A percentile compares a stretch with the other conserved stretches of the same genome.
Evolutionary conservation across 1,284 basidiomycete species (phyloP).

Genomic region (Ceratobasidium sp.): DNA sequence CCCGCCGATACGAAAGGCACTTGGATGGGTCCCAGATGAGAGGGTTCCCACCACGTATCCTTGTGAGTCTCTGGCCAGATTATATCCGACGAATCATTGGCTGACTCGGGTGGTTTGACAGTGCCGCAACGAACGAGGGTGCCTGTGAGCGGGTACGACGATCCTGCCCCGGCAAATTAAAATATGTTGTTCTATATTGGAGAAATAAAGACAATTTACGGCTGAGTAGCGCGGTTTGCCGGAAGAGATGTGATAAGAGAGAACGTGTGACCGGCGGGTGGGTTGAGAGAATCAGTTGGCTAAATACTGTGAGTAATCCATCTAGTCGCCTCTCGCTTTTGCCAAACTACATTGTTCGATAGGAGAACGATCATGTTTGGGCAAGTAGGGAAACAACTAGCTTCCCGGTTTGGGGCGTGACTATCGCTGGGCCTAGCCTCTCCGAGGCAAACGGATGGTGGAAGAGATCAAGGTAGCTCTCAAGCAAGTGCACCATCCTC

Average conservation of each 20-base stretch:
- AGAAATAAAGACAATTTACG: neutral
- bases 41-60: slow-evolving; percentile 87
- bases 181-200: neutral
- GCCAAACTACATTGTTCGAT: neutral
- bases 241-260: neutral
- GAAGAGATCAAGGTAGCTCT: no score
- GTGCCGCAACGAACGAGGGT: slow-evolving; percentile 47
- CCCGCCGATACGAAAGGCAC: slow-evolving; percentile 76
- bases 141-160: slow-evolving; percentile 47
- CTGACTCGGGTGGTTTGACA: slow-evolving; percentile 11
- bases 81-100: neutral
- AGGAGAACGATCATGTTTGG: neutral
- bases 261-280: neutral
- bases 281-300: neutral
- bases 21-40: slow-evolving; percentile 80
- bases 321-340: neutral
- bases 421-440: no score
- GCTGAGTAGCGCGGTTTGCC: neutral
- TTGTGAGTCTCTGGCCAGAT: slow-evolving; percentile 64
- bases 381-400: neutral
- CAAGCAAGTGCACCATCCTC: no score
- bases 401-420: no score
- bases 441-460: no score
- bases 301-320: neutral
- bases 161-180: slow-evolving; percentile 37